Conservation (phyloP, 139 green algal genomes). For the Closterium sp. region DNA sequence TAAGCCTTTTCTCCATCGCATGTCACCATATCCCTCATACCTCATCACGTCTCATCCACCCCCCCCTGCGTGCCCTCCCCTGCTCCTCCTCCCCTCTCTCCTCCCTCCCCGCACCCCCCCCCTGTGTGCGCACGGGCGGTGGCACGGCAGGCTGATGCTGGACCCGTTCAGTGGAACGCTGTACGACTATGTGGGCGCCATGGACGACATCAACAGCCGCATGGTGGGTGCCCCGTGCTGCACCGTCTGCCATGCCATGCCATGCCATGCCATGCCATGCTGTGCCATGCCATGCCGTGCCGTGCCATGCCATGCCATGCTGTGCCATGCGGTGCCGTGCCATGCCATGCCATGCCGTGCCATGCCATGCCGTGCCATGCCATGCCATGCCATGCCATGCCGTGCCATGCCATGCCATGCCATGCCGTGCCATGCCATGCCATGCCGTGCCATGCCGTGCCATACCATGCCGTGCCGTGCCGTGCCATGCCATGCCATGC, state of each 20-base stretch:
- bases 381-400: slow-evolving; percentile 17
- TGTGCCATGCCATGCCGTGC: slow-evolving; percentile 3
- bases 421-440: not conserved
- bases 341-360: slow-evolving; percentile 15
- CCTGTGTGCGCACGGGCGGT: too few relatives aligned
- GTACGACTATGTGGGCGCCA: slow-evolving; percentile 48
- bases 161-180: slow-evolving; percentile 32
- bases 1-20: too few relatives aligned
- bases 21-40: too few relatives aligned
- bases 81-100: too few relatives aligned
- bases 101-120: too few relatives aligned
- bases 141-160: slow-evolving; percentile 31
- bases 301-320: slow-evolving; percentile 2
- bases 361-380: slow-evolving; percentile 17
- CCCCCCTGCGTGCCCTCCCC: too few relatives aligned
- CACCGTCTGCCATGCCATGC: slow-evolving; percentile 47
- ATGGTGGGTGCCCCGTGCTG: too few relatives aligned
- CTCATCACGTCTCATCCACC: too few relatives aligned
- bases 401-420: not conserved
- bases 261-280: not conserved
- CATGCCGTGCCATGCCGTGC: not conserved
- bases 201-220: slow-evolving; percentile 35
- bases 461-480: not conserved
- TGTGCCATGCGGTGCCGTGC: slow-evolving; percentile 1
- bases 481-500: slow-evolving; percentile 15